Base-by-base conservation (phyloP, 2,329 filamentous ascomycete species). In the Didymella glomerata region DNA sequence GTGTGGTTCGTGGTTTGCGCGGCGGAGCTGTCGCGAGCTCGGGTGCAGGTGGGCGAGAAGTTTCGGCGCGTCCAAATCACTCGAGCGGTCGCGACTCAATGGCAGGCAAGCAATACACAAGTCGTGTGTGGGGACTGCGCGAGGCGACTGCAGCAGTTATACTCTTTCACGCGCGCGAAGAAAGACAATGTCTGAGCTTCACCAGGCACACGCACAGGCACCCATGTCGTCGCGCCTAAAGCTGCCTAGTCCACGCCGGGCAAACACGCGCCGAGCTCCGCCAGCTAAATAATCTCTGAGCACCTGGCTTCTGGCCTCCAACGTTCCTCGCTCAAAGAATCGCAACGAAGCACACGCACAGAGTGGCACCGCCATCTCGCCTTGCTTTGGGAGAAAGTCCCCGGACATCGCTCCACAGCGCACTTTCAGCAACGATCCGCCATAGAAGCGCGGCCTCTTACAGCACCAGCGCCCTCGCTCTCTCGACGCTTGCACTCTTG, bases 351-450 rank as follows among this genome's bases (percentile, higher is more conserved):
- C 93, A 92, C 82, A 93, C 91, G 90, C 83, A 96, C 92, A 90
- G 92, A 86, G 75, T 78, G 72, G 73, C 61, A 53, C 55, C 22
- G 52, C 63, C 55, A 71, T 71, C 72, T 75, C 72, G 71, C 16
- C 65, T 80, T 66, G 93, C 93, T 97, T 97, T 95, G 93, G 94
- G 94, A 97, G 94, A 98, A 98, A 98, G 94, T 98, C 94, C 94
- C 94, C 94, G 94, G 94, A 97, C 93, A 89, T 65, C 82, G 85
- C 85, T 69, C 81, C 82, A 36, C 65, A 83, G 63, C 82, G 77
- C 81, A 79, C 86, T 68, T 75, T 93, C 92, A 92, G 92, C 96
- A 96, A 97, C 91, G 92, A 93, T 92, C 92, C 93, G 93, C 93
- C 94, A 96, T 93, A 97, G 89, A 96, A 96, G 93, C 93, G 93